Conservation (phyloP, 2,329 filamentous ascomycete species). For the Neopestalotiopsis rosae region DNA sequence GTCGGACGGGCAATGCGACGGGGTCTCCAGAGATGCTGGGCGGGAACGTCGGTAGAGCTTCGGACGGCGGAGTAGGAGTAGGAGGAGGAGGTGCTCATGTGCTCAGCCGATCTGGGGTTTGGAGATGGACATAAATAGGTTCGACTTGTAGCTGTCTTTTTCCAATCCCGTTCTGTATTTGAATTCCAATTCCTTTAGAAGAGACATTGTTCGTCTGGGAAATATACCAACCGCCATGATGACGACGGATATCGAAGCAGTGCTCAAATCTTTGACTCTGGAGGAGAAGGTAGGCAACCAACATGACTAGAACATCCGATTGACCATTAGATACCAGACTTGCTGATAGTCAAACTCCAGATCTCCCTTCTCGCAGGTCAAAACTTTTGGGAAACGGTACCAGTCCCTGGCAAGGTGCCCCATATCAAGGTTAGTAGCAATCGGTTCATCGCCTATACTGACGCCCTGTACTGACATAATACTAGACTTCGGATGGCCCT, state of each 20-base stretch:
- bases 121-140: background rate
- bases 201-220: background rate
- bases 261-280: conserved; percentile 20
- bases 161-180: background rate
- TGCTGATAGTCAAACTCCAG: background rate
- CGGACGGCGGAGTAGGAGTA: background rate
- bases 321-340: background rate
- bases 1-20: background rate
- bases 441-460: background rate
- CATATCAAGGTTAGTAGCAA: conserved; percentile 21
- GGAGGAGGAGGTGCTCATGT: background rate
- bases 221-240: background rate
- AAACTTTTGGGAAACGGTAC: conserved; percentile 22
- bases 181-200: background rate
- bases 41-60: background rate
- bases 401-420: conserved; percentile 19
- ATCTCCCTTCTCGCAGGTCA: conserved; percentile 19
- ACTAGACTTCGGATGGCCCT: conserved; percentile 34
- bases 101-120: background rate
- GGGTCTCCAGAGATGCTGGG: background rate
- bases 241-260: conserved; percentile 19
- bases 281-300: conserved; percentile 19
- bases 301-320: background rate
- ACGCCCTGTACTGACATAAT: background rate
- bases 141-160: background rate